phyloP scores from a whole-genome alignment of 2,329 filamentous ascomycete genomes.

The Alternaria sp. region DNA sequence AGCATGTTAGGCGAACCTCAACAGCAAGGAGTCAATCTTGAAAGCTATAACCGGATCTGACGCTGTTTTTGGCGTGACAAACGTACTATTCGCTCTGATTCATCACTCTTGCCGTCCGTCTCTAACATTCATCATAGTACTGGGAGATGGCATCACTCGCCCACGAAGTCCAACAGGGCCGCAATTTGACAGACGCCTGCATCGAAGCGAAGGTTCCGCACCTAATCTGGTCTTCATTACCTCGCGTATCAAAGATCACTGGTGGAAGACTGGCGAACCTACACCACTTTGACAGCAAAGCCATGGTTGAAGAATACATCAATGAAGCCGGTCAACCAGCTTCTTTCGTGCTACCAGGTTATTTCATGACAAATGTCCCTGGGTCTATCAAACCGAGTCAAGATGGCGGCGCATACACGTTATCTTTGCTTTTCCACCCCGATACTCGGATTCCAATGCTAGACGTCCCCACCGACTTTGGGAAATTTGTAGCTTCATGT shows the following conservation, averaged over 20 bases:
- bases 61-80: constrained; percentile 61
- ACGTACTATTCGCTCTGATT: constrained; percentile 16
- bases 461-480: constrained; percentile 24
- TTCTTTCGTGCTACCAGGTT: too few relatives aligned
- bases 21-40: constrained; percentile 50
- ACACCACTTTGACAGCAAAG: constrained; percentile 66
- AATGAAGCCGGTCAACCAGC: constrained; percentile 45
- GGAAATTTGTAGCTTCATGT: constrained; percentile 27
- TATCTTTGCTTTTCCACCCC: constrained; percentile 22
- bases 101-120: not conserved
- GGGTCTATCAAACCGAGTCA: constrained; percentile 19
- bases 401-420: constrained; percentile 21
- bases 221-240: constrained; percentile 34
- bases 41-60: constrained; percentile 57
- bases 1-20: constrained; percentile 51
- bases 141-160: constrained; percentile 5
- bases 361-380: constrained; percentile 49
- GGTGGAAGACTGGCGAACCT: constrained; percentile 49
- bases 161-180: constrained; percentile 32
- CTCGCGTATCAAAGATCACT: constrained; percentile 29
- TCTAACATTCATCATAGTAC: constrained; percentile 20
- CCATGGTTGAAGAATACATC: constrained; percentile 64
- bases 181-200: constrained; percentile 17
- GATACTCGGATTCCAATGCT: constrained; percentile 25
- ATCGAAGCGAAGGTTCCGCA: constrained; percentile 27